phyloP scores from a whole-genome alignment of 208 protist genomes.

The Acanthamoeba polyphaga region DNA sequence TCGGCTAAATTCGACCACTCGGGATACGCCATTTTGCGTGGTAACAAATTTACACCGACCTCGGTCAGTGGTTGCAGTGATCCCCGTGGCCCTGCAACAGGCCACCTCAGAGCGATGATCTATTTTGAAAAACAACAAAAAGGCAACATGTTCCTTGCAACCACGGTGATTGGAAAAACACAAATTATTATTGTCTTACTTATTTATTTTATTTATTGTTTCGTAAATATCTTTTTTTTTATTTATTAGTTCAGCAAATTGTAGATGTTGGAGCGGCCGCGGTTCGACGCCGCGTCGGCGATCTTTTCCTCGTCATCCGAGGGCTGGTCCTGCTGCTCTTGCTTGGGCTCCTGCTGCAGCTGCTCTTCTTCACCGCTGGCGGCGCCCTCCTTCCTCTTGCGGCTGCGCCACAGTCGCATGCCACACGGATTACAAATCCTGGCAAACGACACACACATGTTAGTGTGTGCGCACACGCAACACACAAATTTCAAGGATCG shows the following conservation, averaged over 20 bases:
- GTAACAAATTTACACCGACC: too few relatives aligned
- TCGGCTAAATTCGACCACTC: neutral
- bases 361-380: neutral
- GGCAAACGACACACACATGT: neutral
- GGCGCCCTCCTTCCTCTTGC: neutral
- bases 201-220: neutral
- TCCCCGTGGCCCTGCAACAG: neutral
- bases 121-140: neutral
- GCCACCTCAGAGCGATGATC: neutral
- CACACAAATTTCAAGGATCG: too few relatives aligned
- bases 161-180: too few relatives aligned
- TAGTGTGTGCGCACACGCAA: neutral
- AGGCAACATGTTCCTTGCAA: neutral
- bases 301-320: neutral
- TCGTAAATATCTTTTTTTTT: neutral
- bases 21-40: too few relatives aligned
- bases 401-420: constrained; percentile 38
- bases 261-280: constrained; percentile 46
- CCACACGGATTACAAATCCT: constrained; percentile 46
- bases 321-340: neutral
- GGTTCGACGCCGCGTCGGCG: neutral
- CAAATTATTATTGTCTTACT: too few relatives aligned
- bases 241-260: neutral
- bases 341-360: neutral
- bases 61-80: too few relatives aligned